Evolutionary conservation across 352 stramenopile species (phyloP), one percentile per base, ranked within the genome.

Genomic region (Stephanocyclus meneghinianus): DNA sequence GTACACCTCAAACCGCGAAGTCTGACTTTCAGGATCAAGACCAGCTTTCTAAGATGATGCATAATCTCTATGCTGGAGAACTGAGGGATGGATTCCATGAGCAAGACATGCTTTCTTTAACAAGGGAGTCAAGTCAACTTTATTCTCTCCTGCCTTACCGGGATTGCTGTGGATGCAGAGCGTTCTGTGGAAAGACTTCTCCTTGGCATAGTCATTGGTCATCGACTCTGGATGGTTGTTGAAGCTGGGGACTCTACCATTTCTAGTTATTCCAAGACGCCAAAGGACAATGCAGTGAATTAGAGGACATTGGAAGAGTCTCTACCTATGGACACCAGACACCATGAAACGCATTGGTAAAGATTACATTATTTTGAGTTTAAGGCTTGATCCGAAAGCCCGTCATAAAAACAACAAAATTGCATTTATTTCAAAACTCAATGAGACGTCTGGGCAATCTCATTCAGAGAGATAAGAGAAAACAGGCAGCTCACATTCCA

Each of bases 81-180:
- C 55, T 29, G n/a, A 53, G 7, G 76, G 76, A 60, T 83, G 64
- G 37, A 83, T 83, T 0, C 76, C 76, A 45, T 83, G 76, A 7
- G 74, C 74, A 13, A 76, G 64, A 59, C 69, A 79, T 10, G 76
- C 76, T 40, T 71, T 76, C 13, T 61, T 72, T 2, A 59, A 76
- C 1, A 76, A 37, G 9, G 66, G 74, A 47, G 74, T 81, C 6
- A 66, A 47, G 74, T 81, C 6, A 81, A 15, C 11, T 1, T 3
- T 51, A 35, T 42, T 42, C 16, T n/a, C 6, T 15, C 9, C 13
- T 47, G 9, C 6, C 5, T 64, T 10, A 3, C 1, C 18, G 8
- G 13, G 13, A 35, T 64, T 15, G n/a, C 0, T 26, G 69, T 42
- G 21, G 16, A 55, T 30, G 10, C 13, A 35, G 62, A 13, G 65